A percentile compares a stretch with the other conserved stretches of the same genome.
phyloP scores from a whole-genome alignment of 192 early-diverging fungal genomes.

The Umbelopsis sp. region DNA sequence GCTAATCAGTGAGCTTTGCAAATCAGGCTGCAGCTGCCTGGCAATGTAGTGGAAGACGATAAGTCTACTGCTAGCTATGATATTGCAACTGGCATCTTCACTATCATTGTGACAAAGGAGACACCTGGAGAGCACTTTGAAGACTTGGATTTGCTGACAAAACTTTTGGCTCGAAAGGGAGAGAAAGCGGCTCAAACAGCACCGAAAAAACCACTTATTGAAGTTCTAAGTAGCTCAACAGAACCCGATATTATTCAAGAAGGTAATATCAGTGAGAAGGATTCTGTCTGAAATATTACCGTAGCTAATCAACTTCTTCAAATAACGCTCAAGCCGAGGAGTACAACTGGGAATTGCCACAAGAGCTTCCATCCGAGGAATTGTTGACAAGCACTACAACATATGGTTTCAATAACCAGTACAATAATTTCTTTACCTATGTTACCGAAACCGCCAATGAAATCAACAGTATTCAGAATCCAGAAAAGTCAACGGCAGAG shows the following conservation, averaged over 20 bases:
- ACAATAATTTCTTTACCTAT: conserved; percentile 76
- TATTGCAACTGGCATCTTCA: conserved; percentile 73
- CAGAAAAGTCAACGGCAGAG: conserved; percentile 57
- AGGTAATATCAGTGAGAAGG: neutral
- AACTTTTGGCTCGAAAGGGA: conserved; percentile 68
- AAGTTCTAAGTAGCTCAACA: conserved; percentile 55
- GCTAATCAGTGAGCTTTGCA: neutral
- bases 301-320: neutral
- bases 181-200: conserved; percentile 36
- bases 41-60: conserved; percentile 84
- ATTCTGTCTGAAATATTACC: neutral
- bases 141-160: conserved; percentile 89
- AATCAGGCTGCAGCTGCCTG: conserved; percentile 76
- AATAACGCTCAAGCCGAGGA: conserved; percentile 49
- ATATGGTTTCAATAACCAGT: conserved; percentile 93
- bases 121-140: conserved; percentile 77
- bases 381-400: conserved; percentile 27
- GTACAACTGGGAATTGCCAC: conserved; percentile 89
- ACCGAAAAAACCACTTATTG: conserved; percentile 61
- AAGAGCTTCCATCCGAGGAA: conserved; percentile 57
- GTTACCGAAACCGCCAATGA: conserved; percentile 74
- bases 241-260: conserved; percentile 25
- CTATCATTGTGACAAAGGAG: conserved; percentile 78
- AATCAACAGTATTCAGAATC: conserved; percentile 61
- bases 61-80: conserved; percentile 80